phyloP scores from a whole-genome alignment of 768 basidiomycete genomes.

The Trametes maxima region DNA sequence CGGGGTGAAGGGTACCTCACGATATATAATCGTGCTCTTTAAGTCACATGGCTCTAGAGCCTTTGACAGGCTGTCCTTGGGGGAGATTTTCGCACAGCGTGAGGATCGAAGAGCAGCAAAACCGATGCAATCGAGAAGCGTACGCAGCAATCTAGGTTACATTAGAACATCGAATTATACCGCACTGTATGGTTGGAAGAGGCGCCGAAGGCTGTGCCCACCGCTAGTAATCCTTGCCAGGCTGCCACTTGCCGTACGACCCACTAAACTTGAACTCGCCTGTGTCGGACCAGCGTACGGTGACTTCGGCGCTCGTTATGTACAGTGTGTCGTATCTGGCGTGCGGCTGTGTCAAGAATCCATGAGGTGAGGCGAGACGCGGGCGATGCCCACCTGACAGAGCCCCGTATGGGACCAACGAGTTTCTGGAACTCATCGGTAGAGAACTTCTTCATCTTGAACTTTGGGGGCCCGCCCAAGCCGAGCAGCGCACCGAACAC shows the following conservation, averaged over 20 bases:
- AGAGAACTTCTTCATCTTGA: conserved; percentile 49
- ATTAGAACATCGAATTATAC: conserved; percentile 2
- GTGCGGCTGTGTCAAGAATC: neutral
- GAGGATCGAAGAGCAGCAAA: too few relatives aligned
- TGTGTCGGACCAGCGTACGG: conserved; percentile 46
- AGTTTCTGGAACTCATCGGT: conserved; percentile 26
- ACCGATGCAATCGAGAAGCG: neutral
- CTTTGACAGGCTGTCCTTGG: too few relatives aligned
- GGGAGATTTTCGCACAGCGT: too few relatives aligned
- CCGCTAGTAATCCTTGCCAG: neutral
- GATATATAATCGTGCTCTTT: too few relatives aligned
- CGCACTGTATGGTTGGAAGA: neutral
- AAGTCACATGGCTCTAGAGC: too few relatives aligned
- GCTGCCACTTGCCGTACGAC: conserved; percentile 41
- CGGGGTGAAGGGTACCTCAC: too few relatives aligned
- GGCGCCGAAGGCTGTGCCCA: neutral
- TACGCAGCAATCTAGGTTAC: conserved; percentile 1
- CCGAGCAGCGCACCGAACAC: conserved; percentile 50
- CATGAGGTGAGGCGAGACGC: neutral
- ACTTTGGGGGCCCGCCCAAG: conserved; percentile 47
- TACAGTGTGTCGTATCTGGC: conserved; percentile 43
- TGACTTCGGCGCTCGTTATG: conserved; percentile 46
- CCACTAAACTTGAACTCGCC: conserved; percentile 64
- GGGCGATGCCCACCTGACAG: conserved; percentile 38
- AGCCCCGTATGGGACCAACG: conserved; percentile 33